These are phyloP conservation scores for Apiotrichum mycotoxinovorans DNA, from an alignment of 1,284 basidiomycete species.

Conservation along the genomic window DNA sequence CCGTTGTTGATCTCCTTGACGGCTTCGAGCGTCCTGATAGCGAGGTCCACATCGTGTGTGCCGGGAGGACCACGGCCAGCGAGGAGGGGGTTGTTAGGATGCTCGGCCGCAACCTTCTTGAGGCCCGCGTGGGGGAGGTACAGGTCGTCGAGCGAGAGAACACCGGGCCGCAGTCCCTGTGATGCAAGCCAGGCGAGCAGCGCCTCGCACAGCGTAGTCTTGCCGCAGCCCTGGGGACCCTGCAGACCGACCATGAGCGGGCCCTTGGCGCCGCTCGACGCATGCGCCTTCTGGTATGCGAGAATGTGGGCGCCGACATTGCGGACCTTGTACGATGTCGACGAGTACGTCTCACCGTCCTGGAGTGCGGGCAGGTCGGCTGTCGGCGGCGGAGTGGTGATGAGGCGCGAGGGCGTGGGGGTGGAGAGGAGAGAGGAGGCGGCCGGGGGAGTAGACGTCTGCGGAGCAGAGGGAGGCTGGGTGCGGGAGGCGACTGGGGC, in stretches of 20 bases:
- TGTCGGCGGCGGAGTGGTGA: neutral
- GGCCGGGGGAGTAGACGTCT: neutral
- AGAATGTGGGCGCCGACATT: slow-evolving; percentile 34
- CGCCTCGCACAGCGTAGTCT: slow-evolving; percentile 40
- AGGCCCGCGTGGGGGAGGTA: slow-evolving; percentile 38
- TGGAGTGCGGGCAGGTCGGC: slow-evolving; percentile 16
- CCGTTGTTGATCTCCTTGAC: slow-evolving; percentile 12
- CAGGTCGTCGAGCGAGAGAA: slow-evolving; percentile 42
- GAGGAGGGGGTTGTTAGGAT: slow-evolving; percentile 40
- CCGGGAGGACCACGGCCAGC: slow-evolving; percentile 45
- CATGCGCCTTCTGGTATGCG: slow-evolving; percentile 23
- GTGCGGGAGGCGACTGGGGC: neutral
- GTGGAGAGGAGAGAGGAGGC: neutral
- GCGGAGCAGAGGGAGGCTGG: neutral
- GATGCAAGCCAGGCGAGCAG: slow-evolving; percentile 27
- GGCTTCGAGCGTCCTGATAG: neutral
- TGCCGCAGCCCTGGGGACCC: slow-evolving; percentile 26
- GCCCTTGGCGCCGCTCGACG: slow-evolving; percentile 8
- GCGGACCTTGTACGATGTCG: slow-evolving; percentile 39
- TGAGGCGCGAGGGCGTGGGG: neutral
- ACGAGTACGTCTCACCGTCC: slow-evolving; percentile 28
- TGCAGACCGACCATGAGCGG: slow-evolving; percentile 26
- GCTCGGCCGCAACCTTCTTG: slow-evolving; percentile 26
- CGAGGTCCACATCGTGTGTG: slow-evolving; percentile 37
- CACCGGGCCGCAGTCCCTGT: slow-evolving; percentile 24